These are phyloP conservation scores for Saksenaea oblongispora DNA, from an alignment of 371 early-diverging fungal genomes.

Conservation along the genomic window DNA sequence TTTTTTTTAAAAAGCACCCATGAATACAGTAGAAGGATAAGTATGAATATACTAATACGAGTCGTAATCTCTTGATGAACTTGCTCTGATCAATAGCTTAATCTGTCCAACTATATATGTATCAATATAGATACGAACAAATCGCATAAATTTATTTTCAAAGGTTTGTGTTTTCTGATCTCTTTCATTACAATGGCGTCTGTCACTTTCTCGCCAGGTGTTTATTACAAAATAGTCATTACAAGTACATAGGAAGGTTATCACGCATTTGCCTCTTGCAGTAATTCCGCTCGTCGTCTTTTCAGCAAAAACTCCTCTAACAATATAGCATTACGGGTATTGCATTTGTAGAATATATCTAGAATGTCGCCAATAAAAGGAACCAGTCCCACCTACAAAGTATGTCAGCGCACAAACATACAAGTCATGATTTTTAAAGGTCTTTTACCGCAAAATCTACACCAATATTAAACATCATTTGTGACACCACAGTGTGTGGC, in stretches of 20 bases:
- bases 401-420: neutral
- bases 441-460: slow-evolving; percentile 29
- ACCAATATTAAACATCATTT: slow-evolving; percentile 34
- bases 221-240: too few relatives aligned
- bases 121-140: too few relatives aligned
- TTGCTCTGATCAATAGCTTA: too few relatives aligned
- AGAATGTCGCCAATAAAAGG: slow-evolving; percentile 50
- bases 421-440: neutral
- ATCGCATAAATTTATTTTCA: too few relatives aligned
- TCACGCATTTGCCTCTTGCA: neutral
- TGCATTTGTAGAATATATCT: slow-evolving; percentile 53
- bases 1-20: too few relatives aligned
- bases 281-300: slow-evolving; percentile 17
- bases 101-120: too few relatives aligned
- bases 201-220: too few relatives aligned
- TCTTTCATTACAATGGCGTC: too few relatives aligned
- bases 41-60: too few relatives aligned
- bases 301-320: slow-evolving; percentile 39
- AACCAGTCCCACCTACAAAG: slow-evolving; percentile 41
- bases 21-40: too few relatives aligned
- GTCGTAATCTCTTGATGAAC: too few relatives aligned
- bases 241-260: neutral
- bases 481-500: slow-evolving; percentile 14
- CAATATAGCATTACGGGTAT: slow-evolving; percentile 47
- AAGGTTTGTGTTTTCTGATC: too few relatives aligned